Percentiles rank a stretch among this genome's conserved stretches.
Conservation (phyloP, 1,284 basidiomycete species). For the Meira miltonrushii region DNA sequence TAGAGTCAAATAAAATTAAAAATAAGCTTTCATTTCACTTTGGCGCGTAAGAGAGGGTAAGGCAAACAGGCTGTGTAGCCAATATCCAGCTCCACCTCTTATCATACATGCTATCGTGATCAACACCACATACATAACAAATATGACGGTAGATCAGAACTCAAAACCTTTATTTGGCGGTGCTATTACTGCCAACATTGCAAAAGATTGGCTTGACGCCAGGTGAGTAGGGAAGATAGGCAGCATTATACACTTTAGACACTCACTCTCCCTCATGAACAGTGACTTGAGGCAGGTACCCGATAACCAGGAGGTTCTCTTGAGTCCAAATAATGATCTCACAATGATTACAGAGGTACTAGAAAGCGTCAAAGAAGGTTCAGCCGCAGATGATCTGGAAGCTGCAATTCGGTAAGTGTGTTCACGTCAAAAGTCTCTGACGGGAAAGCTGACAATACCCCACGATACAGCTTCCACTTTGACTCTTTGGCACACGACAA, state of each 20-base stretch:
- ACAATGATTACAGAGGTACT: constrained; percentile 84
- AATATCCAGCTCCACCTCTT: not conserved
- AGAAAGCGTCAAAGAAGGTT: constrained; percentile 63
- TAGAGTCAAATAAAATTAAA: not conserved
- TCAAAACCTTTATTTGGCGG: constrained; percentile 58
- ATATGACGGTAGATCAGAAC: not conserved
- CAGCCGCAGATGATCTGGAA: constrained; percentile 57
- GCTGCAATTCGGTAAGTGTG: constrained; percentile 42
- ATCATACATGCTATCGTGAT: not conserved
- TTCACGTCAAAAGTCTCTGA: not conserved
- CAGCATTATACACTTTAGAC: not conserved
- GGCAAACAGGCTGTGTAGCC: no score
- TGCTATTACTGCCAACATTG: constrained; percentile 68
- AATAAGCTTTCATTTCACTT: not conserved
- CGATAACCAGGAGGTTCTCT: constrained; percentile 92
- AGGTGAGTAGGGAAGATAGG: constrained; percentile 61
- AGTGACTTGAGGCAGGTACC: constrained; percentile 88
- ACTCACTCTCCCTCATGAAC: constrained; percentile 14
- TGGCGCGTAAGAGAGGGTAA: no score
- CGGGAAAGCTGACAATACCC: not conserved
- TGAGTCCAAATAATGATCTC: constrained; percentile 63
- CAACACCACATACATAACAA: not conserved
- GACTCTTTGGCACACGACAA: constrained; percentile 83
- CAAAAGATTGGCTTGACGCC: constrained; percentile 68
- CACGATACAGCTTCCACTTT: constrained; percentile 74